Evolutionary conservation across 164 flowering plant species (phyloP).

Genomic region (Vitis cinerea): DNA sequence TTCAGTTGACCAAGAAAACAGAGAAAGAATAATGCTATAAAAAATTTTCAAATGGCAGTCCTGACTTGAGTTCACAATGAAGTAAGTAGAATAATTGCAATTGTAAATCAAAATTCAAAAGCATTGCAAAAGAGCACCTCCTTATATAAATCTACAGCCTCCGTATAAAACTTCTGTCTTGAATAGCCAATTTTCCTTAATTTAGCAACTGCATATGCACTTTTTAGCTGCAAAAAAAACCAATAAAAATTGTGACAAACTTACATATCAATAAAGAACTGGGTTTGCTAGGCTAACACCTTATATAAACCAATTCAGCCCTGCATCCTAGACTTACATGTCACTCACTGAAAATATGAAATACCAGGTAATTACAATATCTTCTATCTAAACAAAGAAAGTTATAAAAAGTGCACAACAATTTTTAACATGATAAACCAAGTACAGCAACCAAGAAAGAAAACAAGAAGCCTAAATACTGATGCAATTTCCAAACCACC

Average conservation of each 20-base stretch:
- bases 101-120: not conserved
- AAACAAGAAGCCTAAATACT: not conserved
- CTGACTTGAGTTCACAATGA: not conserved
- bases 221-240: conserved; percentile 63
- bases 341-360: too few species aligned
- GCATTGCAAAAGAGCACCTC: conserved; percentile 47
- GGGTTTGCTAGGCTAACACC: not conserved
- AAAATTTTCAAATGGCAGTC: too few species aligned
- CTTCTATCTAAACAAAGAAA: not conserved
- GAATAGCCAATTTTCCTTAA: conserved; percentile 81
- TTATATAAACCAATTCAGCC: too few species aligned
- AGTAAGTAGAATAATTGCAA: not conserved
- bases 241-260: not conserved
- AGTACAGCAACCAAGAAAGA: not conserved
- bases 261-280: not conserved
- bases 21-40: not conserved
- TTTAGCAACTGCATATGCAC: conserved; percentile 81
- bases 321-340: too few species aligned
- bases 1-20: not conserved
- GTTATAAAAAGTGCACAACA: too few species aligned
- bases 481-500: not conserved
- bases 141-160: conserved; percentile 69
- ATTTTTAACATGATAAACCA: not conserved
- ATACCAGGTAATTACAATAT: not conserved
- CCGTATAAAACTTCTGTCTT: conserved; percentile 64